Conservation (phyloP, 1,139 yeast genomes). For the Candida freyschussii region DNA sequence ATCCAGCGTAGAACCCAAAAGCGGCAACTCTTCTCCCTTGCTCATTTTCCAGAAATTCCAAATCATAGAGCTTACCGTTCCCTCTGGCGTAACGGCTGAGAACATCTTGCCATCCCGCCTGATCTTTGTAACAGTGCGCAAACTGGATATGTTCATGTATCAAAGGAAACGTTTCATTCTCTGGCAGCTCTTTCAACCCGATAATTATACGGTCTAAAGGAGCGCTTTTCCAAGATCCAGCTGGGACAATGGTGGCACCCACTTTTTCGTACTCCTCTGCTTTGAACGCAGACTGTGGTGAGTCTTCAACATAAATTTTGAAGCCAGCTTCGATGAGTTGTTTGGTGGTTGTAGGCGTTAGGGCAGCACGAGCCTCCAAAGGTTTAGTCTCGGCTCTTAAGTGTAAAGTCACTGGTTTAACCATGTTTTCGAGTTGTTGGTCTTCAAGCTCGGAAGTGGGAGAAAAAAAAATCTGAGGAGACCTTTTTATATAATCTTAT, state of each 20-base stretch:
- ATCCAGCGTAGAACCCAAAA: slow-evolving; percentile 97
- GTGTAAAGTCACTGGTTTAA: slow-evolving; percentile 50
- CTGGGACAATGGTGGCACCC: slow-evolving; percentile 88
- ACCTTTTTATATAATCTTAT: slow-evolving; percentile 1
- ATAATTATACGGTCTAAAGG: slow-evolving; percentile 85
- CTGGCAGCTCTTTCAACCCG: slow-evolving; percentile 95
- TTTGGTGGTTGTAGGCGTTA: slow-evolving; percentile 88
- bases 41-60: slow-evolving; percentile 91
- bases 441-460: neutral
- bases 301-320: slow-evolving; percentile 80
- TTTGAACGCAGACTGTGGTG: slow-evolving; percentile 75
- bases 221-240: slow-evolving; percentile 88
- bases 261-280: slow-evolving; percentile 68
- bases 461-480: neutral
- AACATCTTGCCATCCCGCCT: slow-evolving; percentile 95
- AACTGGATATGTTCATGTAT: slow-evolving; percentile 95
- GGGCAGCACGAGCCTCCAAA: slow-evolving; percentile 93
- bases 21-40: slow-evolving; percentile 98
- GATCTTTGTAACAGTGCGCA: slow-evolving; percentile 98
- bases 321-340: slow-evolving; percentile 84
- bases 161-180: slow-evolving; percentile 82
- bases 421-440: slow-evolving; percentile 6
- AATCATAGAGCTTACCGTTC: slow-evolving; percentile 82
- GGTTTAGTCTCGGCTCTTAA: slow-evolving; percentile 97
- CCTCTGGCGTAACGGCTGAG: slow-evolving; percentile 86